Evolutionary conservation across 2,329 filamentous ascomycete genomes (phyloP), one percentile per base, ranked within the genome.

Genomic region (Microdochium trichocladiopsis): DNA sequence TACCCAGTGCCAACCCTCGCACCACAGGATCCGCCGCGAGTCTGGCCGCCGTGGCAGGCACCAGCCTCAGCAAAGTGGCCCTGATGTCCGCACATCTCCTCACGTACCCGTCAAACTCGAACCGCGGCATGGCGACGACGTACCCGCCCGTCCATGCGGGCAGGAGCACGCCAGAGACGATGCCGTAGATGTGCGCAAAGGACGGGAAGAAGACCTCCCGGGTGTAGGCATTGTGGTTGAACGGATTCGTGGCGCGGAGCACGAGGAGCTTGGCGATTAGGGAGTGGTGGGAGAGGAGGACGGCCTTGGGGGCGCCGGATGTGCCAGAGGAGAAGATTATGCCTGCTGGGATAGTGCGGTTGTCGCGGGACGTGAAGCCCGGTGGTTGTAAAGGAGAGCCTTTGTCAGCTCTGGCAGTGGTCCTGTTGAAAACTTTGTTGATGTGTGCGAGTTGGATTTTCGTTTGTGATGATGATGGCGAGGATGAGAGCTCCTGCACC

Each of bases 161-260:
- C 2, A 61, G 25, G 2, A 61, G 48, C 2, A 63, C 51, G 1
- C 55, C 60, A 2, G 56, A 58, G 6, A 60, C 56, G 25, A 61
- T 55, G 9, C 61, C 61, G 43, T 64, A 64, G 6, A 64, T 54
- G 45, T 63, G 61, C 2, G 57, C 55, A 36, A 63, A 61, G 3
- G 60, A 60, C 2, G 61, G 60, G 47, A 62, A 62, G 54, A 65
- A 64, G 1, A 61, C 58, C 51, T 65, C 62, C 16, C 56, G 53
- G 48, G 57, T 56, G 50, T 59, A 54, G 0, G 53, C 55, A 24
- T 57, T 61, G 53, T 62, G 56, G 2, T 57, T 24, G 22, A 62
- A 59, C 9, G 59, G 60, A 25, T 62, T 61, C 3, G 61, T 61
- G 1, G 58, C 53, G 2, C 61, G 52, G 3, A 61, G 10, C 2